phyloP scores from a whole-genome alignment of 1,139 yeast genomes.

The Pichia sp. region DNA sequence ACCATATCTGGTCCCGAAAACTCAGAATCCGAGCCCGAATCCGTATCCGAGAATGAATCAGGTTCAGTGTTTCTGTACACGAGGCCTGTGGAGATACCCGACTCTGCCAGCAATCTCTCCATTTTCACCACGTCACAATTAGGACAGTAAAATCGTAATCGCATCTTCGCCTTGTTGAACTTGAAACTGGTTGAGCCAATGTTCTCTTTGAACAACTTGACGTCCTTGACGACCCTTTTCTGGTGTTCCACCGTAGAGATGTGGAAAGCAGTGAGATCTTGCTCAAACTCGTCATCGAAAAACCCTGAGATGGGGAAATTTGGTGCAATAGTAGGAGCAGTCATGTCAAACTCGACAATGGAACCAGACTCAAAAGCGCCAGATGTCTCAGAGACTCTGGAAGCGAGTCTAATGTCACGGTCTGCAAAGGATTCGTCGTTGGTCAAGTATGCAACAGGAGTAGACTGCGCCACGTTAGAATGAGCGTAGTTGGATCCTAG shows the following conservation, averaged over 20 bases:
- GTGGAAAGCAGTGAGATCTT: constrained; percentile 8
- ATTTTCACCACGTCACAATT: constrained; percentile 47
- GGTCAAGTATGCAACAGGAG: constrained; percentile 9
- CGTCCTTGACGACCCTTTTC: constrained; percentile 31
- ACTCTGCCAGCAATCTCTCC: constrained; percentile 42
- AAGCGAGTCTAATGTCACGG: constrained; percentile 26
- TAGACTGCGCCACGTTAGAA: constrained; percentile 15
- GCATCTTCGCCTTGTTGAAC: constrained; percentile 5
- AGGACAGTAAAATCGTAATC: constrained; percentile 47
- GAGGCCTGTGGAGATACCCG: constrained; percentile 41
- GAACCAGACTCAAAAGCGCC: constrained; percentile 31
- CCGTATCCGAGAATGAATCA: no score
- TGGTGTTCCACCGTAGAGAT: constrained; percentile 33
- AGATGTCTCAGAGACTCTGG: constrained; percentile 5
- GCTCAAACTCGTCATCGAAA: constrained; percentile 37
- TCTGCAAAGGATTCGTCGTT: constrained; percentile 33
- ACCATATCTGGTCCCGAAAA: constrained; percentile 5
- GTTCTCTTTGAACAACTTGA: constrained; percentile 33
- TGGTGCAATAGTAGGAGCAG: constrained; percentile 7
- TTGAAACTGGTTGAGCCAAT: constrained; percentile 34
- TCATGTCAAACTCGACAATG: constrained; percentile 44
- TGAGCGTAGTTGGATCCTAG: constrained; percentile 7
- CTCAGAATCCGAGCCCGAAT: constrained; percentile 15
- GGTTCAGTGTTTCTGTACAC: constrained; percentile 15
- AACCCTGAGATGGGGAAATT: constrained; percentile 43